Evolutionary conservation across 352 stramenopile species (phyloP).

Genomic region (Pythium aristosporum): DNA sequence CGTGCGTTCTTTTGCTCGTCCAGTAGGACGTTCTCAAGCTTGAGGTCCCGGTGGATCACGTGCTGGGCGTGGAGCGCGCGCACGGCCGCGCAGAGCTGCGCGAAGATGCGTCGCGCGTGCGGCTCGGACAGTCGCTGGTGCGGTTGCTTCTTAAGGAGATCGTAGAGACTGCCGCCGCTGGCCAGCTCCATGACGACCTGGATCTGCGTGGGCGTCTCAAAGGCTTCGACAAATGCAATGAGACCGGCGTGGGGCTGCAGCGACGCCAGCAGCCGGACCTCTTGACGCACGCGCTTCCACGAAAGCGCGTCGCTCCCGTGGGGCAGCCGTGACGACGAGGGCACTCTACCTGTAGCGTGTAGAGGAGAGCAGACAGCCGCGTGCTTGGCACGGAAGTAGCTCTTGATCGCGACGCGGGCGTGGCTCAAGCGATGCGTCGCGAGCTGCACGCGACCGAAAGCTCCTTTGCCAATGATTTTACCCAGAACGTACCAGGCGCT

Average conservation of each 20-base stretch:
- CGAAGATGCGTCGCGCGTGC: constrained; percentile 41
- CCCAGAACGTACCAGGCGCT: constrained; percentile 43
- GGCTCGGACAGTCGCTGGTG: constrained; percentile 39
- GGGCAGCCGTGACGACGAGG: no score
- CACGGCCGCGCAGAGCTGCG: constrained; percentile 37
- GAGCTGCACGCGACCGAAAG: constrained; percentile 51
- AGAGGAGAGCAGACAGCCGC: constrained; percentile 35
- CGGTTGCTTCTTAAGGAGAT: constrained; percentile 34
- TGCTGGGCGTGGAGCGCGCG: constrained; percentile 46
- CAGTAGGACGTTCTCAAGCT: constrained; percentile 75
- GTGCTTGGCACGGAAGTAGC: constrained; percentile 46
- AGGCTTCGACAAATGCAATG: constrained; percentile 54
- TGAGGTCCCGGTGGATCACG: constrained; percentile 73
- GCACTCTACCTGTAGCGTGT: no score
- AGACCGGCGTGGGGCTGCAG: constrained; percentile 41
- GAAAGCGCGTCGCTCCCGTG: constrained; percentile 37
- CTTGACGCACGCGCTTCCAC: constrained; percentile 61
- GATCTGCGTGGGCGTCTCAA: constrained; percentile 55
- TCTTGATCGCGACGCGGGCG: constrained; percentile 60
- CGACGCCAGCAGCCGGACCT: constrained; percentile 46
- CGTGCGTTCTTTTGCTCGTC: constrained; percentile 35
- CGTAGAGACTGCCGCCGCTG: constrained; percentile 39
- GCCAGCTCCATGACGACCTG: constrained; percentile 60
- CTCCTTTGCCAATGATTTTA: constrained; percentile 48
- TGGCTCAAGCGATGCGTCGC: constrained; percentile 44